Evolutionary conservation across 208 protist genomes (phyloP).

Genomic region (Phytomonas sp.): DNA sequence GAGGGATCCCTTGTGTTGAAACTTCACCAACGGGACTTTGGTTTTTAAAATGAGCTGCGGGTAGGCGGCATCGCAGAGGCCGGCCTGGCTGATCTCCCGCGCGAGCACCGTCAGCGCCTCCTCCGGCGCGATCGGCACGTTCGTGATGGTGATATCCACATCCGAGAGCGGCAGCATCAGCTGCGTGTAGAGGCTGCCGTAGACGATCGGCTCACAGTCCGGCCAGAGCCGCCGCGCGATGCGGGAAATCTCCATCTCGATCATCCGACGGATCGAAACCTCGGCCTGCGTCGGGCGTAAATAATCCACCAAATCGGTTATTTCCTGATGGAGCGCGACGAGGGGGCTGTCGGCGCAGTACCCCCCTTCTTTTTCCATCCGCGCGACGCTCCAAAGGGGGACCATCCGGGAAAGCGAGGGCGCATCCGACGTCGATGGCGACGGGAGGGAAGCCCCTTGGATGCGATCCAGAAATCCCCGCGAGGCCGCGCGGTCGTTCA

Average conservation of each 20-base stretch:
- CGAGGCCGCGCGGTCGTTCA: neutral
- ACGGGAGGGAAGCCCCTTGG: too few species aligned
- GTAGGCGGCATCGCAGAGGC: constrained; percentile 54
- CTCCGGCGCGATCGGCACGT: constrained; percentile 41
- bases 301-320: constrained; percentile 74
- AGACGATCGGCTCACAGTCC: constrained; percentile 61
- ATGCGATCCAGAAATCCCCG: neutral
- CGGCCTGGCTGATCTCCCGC: constrained; percentile 41
- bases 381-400: constrained; percentile 27
- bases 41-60: constrained; percentile 88
- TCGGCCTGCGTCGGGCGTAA: constrained; percentile 71
- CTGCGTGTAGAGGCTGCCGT: constrained; percentile 82
- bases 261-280: constrained; percentile 59
- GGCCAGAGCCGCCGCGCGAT: constrained; percentile 71
- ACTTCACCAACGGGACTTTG: constrained; percentile 92
- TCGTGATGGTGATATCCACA: constrained; percentile 74
- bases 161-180: constrained; percentile 82
- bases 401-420: constrained; percentile 10
- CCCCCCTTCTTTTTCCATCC: constrained; percentile 32
- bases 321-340: constrained; percentile 79
- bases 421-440: too few species aligned
- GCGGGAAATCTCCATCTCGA: constrained; percentile 46
- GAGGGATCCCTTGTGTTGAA: constrained; percentile 56
- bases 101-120: constrained; percentile 61
- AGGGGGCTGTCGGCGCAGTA: constrained; percentile 41